Evolutionary conservation across 345 rosid genomes (phyloP).

Genomic region (Leavenworthia alabamica): DNA sequence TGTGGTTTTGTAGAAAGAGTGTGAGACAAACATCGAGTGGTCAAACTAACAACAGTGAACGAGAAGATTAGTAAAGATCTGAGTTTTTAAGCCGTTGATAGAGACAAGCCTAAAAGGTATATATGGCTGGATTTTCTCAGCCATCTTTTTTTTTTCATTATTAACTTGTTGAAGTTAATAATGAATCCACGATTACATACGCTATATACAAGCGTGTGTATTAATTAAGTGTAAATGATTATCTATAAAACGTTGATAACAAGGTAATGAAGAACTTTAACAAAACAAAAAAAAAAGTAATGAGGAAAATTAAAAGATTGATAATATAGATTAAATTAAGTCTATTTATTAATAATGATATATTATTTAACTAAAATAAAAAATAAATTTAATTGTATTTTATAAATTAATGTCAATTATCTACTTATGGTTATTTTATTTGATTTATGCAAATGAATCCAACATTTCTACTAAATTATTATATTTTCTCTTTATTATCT

Average conservation of each 20-base stretch:
- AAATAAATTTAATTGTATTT: background rate
- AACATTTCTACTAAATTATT: background rate
- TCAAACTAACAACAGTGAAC: background rate
- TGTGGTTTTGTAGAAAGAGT: background rate
- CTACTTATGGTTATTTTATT: background rate
- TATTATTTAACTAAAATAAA: background rate
- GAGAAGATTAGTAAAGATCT: too few relatives aligned
- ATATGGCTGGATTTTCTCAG: conserved; percentile 6
- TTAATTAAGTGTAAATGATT: background rate
- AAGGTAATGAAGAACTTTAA: too few relatives aligned
- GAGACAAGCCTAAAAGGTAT: background rate
- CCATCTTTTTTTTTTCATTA: background rate
- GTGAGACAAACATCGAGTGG: background rate
- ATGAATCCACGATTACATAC: too few relatives aligned
- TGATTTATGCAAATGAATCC: background rate
- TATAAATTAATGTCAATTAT: background rate
- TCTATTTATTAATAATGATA: background rate
- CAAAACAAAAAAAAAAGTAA: too few relatives aligned
- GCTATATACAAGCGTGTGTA: too few relatives aligned
- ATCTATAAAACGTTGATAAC: background rate
- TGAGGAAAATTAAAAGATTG: too few relatives aligned
- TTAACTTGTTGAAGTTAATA: too few relatives aligned
- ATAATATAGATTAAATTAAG: background rate
- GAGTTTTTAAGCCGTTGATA: background rate
- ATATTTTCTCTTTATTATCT: background rate